phyloP scores from a whole-genome alignment of 495 filamentous ascomycete genomes.

The Neurospora sp. region DNA sequence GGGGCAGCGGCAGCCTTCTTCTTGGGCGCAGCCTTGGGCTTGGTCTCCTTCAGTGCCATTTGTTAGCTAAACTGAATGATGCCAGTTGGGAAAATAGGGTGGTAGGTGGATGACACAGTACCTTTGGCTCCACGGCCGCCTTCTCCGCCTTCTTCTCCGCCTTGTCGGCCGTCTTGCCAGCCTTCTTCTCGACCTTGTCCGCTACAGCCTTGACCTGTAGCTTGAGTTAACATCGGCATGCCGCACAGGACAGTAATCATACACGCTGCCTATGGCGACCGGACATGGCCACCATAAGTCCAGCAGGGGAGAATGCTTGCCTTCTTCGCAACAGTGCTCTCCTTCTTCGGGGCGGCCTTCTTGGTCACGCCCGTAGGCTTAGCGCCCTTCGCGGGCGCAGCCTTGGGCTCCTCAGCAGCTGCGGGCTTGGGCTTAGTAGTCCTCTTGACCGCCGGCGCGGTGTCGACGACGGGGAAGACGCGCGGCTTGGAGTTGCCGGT shows the following conservation, averaged over 20 bases:
- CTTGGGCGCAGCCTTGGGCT: conserved; percentile 33
- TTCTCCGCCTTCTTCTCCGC: conserved; percentile 17
- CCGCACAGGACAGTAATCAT: background rate
- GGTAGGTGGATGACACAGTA: background rate
- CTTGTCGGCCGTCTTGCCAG: conserved; percentile 14
- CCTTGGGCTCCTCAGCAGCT: conserved; percentile 25
- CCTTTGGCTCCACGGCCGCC: conserved; percentile 12
- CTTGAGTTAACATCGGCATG: conserved; percentile 16
- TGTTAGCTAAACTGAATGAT: conserved; percentile 1
- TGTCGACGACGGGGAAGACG: conserved; percentile 41
- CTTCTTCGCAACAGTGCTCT: conserved; percentile 36
- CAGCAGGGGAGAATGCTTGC: conserved; percentile 16
- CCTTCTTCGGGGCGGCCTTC: conserved; percentile 45
- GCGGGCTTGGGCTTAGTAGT: conserved; percentile 31
- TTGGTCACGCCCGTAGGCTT: conserved; percentile 46
- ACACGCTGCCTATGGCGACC: background rate
- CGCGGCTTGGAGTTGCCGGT: conserved; percentile 47
- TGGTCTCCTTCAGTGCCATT: conserved; percentile 15
- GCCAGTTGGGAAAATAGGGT: background rate
- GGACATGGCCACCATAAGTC: background rate
- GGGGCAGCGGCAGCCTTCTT: conserved; percentile 22
- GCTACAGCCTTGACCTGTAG: conserved; percentile 37
- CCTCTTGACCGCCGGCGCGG: conserved; percentile 38
- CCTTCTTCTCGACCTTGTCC: conserved; percentile 33
- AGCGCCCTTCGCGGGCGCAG: conserved; percentile 31